These are phyloP conservation scores for Vararia minispora DNA, from an alignment of 768 basidiomycete species.

Conservation along the genomic window DNA sequence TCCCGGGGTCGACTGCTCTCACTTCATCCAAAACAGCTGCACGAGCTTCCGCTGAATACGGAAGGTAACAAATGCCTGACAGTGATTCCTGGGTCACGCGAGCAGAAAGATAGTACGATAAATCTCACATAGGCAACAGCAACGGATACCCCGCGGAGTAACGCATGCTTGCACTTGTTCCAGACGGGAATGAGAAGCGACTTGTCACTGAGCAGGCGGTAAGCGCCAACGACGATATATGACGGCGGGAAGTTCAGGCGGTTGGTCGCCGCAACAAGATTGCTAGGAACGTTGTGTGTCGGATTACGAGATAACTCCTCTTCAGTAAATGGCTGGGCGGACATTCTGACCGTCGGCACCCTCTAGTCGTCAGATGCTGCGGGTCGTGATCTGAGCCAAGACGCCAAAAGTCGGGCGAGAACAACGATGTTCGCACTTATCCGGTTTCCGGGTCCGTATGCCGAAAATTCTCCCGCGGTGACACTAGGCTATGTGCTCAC, in stretches of 20 bases:
- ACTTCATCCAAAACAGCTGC: conserved; percentile 53
- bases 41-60: conserved; percentile 62
- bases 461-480: too few species aligned
- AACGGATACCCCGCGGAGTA: conserved; percentile 53
- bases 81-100: neutral
- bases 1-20: conserved; percentile 14
- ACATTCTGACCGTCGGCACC: too few species aligned
- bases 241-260: conserved; percentile 71
- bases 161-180: conserved; percentile 78
- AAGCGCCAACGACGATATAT: conserved; percentile 78
- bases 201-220: conserved; percentile 69
- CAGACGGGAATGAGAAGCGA: conserved; percentile 63
- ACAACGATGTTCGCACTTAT: too few species aligned
- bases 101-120: neutral
- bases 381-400: too few species aligned
- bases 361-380: too few species aligned
- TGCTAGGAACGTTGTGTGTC: conserved; percentile 27
- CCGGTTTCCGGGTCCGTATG: too few species aligned
- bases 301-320: neutral
- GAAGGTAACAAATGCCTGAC: conserved; percentile 59
- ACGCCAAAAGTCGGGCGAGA: too few species aligned
- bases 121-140: conserved; percentile 57
- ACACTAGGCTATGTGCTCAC: neutral
- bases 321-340: too few species aligned
- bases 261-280: conserved; percentile 40